A percentile compares a stretch with the other conserved stretches of the same genome.
Conservation (phyloP, 2,329 filamentous ascomycete genomes). For the Albifimbria verrucaria region DNA sequence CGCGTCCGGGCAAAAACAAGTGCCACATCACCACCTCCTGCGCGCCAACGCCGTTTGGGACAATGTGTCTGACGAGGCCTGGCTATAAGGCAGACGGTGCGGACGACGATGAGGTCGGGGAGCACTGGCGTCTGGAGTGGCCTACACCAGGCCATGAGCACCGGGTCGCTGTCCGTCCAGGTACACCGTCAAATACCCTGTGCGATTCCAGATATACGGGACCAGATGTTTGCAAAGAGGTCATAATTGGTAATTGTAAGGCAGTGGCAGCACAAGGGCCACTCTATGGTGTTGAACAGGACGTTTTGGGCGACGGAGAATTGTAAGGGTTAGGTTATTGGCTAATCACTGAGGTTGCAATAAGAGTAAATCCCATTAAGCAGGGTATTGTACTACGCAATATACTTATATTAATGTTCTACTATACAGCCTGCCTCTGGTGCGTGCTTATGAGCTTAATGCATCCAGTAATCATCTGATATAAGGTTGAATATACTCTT, state of each 20-base stretch:
- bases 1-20: neutral
- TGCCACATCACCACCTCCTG: neutral
- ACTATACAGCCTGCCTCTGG: no score
- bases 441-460: no score
- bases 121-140: neutral
- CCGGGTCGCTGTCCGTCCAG: neutral
- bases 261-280: neutral
- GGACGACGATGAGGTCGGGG: neutral
- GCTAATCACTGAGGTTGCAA: no score
- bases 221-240: neutral
- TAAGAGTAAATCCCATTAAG: no score
- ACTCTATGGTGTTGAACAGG: neutral
- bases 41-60: neutral
- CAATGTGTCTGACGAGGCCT: neutral
- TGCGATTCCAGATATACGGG: neutral
- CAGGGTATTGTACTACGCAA: no score
- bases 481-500: no score
- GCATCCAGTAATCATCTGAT: no score
- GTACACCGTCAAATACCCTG: neutral
- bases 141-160: neutral
- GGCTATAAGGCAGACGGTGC: neutral
- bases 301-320: neutral
- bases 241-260: neutral
- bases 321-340: no score
- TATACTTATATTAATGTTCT: no score